phyloP scores from a whole-genome alignment of 1,284 basidiomycete genomes.

The Heterobasidion annosum region DNA sequence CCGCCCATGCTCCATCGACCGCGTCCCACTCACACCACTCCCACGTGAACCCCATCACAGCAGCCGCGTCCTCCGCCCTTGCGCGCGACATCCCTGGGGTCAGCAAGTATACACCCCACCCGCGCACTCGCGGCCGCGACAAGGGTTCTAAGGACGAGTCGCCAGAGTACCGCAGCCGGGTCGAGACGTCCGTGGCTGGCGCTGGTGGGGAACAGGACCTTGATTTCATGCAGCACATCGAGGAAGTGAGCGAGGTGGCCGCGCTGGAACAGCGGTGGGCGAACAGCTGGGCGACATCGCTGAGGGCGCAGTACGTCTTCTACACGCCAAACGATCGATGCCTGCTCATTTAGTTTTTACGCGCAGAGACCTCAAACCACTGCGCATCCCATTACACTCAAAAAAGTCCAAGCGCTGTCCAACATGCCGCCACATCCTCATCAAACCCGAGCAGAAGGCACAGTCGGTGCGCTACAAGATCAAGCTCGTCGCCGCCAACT shows the following conservation, averaged over 20 bases:
- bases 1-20: constrained; percentile 38
- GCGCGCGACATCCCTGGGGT: constrained; percentile 75
- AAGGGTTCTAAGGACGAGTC: constrained; percentile 63
- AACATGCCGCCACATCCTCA: constrained; percentile 89
- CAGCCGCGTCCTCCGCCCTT: constrained; percentile 76
- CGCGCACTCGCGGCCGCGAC: constrained; percentile 49
- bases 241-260: constrained; percentile 56
- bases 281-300: constrained; percentile 67
- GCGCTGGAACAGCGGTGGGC: constrained; percentile 75
- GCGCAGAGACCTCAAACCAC: constrained; percentile 73
- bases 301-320: constrained; percentile 51
- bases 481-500: constrained; percentile 91
- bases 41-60: constrained; percentile 73
- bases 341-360: background rate
- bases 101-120: constrained; percentile 59
- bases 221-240: constrained; percentile 57
- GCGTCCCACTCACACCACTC: constrained; percentile 47
- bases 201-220: constrained; percentile 63
- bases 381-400: constrained; percentile 84
- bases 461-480: constrained; percentile 94
- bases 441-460: constrained; percentile 96
- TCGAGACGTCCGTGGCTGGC: constrained; percentile 53
- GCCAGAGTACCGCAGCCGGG: constrained; percentile 59
- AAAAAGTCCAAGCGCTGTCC: constrained; percentile 96
- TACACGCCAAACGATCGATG: background rate